Percentiles rank a stretch among this genome's conserved stretches.
These are phyloP conservation scores for Phytophthora tentaculata DNA, from an alignment of 352 stramenopile species.

Conservation along the genomic window DNA sequence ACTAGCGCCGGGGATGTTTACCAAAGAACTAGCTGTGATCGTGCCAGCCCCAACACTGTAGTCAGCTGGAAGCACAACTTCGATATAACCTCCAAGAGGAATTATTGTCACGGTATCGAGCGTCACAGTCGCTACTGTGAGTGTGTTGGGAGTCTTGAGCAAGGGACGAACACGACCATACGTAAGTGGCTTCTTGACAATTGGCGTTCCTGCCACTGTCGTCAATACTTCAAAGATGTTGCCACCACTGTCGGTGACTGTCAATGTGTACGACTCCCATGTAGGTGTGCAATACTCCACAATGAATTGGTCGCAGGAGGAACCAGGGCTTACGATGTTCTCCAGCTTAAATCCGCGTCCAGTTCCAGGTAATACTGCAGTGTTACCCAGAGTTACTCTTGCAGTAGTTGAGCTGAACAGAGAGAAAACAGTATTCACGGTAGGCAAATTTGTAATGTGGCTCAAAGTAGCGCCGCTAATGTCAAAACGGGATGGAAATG, in stretches of 20 bases:
- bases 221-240: constrained; percentile 53
- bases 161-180: constrained; percentile 59
- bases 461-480: constrained; percentile 35
- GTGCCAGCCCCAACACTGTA: constrained; percentile 40
- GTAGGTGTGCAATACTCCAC: constrained; percentile 54
- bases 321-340: constrained; percentile 62
- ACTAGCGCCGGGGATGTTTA: constrained; percentile 45
- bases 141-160: constrained; percentile 41
- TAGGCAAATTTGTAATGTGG: constrained; percentile 39
- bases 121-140: constrained; percentile 46
- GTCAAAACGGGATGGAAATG: constrained; percentile 52
- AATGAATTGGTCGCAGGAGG: constrained; percentile 62
- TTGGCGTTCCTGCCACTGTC: constrained; percentile 53
- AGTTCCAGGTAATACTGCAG: constrained; percentile 38
- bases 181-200: constrained; percentile 67
- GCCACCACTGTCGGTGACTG: constrained; percentile 40
- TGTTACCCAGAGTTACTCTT: constrained; percentile 42
- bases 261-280: constrained; percentile 54
- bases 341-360: constrained; percentile 50
- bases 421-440: constrained; percentile 35
- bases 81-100: constrained; percentile 47
- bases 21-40: constrained; percentile 33
- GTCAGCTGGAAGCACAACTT: constrained; percentile 55
- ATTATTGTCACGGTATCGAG: constrained; percentile 50
- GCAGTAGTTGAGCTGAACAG: constrained; percentile 18